phyloP scores from a whole-genome alignment of 164 flowering plant genomes.

The Houttuynia cordata region DNA sequence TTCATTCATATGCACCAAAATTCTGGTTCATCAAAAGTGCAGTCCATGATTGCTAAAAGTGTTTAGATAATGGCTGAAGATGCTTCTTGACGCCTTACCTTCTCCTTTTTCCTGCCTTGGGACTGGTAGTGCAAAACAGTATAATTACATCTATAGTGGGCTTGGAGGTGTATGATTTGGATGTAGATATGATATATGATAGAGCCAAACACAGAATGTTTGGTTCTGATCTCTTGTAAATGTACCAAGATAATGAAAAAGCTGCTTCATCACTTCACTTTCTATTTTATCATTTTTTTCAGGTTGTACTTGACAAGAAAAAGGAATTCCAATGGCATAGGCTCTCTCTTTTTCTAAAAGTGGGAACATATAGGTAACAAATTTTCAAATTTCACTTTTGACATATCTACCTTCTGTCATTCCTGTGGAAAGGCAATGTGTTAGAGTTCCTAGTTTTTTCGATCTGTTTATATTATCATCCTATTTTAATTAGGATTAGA shows the following conservation, averaged over 20 bases:
- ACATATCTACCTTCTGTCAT: background rate
- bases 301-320: constrained; percentile 64
- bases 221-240: background rate
- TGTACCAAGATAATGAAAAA: background rate
- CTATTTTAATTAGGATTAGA: too few species aligned
- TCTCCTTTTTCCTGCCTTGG: too few species aligned
- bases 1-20: too few species aligned
- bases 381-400: background rate
- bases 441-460: background rate
- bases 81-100: background rate
- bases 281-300: constrained; percentile 7
- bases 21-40: background rate
- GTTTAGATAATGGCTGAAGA: too few species aligned
- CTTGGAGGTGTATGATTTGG: background rate
- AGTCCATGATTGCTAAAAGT: background rate
- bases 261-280: background rate
- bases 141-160: too few species aligned
- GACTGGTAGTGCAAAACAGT: too few species aligned
- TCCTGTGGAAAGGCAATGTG: background rate
- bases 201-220: background rate
- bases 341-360: constrained; percentile 60
- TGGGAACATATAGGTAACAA: constrained; percentile 51
- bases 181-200: background rate
- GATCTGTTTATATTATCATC: too few species aligned
- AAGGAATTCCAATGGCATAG: constrained; percentile 84